These are phyloP conservation scores for Sugiyamaella castrensis DNA, from an alignment of 1,139 yeast genomes.

Conservation along the genomic window DNA sequence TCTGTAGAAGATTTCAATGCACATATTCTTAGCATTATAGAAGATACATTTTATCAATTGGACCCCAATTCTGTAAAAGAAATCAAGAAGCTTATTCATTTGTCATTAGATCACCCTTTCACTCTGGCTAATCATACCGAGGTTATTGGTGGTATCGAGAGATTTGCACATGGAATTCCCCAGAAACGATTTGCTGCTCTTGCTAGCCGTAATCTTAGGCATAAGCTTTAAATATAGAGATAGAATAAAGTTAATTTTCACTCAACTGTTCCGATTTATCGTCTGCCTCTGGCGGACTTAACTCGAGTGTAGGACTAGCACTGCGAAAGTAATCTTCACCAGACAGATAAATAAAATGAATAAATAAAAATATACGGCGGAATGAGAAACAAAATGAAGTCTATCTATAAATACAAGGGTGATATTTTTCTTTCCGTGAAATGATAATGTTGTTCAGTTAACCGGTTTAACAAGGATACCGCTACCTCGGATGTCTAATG, in stretches of 20 bases:
- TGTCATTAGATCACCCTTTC: constrained; percentile 41
- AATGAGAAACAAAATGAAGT: background rate
- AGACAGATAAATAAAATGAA: too few relatives aligned
- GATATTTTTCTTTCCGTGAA: too few relatives aligned
- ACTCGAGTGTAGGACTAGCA: too few relatives aligned
- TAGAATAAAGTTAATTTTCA: background rate
- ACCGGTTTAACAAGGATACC: too few relatives aligned
- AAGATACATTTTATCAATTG: constrained; percentile 41
- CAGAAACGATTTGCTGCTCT: constrained; percentile 62
- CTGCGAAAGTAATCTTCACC: too few relatives aligned
- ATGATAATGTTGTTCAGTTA: too few relatives aligned
- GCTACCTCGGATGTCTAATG: background rate
- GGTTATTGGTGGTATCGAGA: constrained; percentile 61
- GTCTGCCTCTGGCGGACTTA: too few relatives aligned
- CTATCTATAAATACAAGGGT: too few relatives aligned
- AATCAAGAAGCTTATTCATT: constrained; percentile 55
- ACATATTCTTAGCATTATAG: constrained; percentile 47
- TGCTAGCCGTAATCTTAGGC: constrained; percentile 54
- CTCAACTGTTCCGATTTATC: too few relatives aligned
- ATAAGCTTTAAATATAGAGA: constrained; percentile 47
- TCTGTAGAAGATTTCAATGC: constrained; percentile 61
- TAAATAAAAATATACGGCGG: background rate
- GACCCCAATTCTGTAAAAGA: constrained; percentile 58
- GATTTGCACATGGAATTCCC: constrained; percentile 74
- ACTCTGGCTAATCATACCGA: constrained; percentile 60